These are phyloP conservation scores for Kluyveromyces starmeri DNA, from an alignment of 805 yeast species.

Conservation along the genomic window DNA sequence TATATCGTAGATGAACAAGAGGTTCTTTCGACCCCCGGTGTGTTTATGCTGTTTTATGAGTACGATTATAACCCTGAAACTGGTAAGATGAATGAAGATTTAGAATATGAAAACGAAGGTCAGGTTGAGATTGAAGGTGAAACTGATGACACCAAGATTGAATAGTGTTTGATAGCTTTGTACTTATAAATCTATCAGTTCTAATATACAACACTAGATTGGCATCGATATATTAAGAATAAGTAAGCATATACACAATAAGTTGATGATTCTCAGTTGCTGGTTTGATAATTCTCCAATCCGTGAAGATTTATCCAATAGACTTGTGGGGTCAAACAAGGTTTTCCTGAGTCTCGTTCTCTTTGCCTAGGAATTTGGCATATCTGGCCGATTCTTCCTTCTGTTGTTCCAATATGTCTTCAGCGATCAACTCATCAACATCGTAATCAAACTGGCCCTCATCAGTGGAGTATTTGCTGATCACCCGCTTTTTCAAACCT, in stretches of 20 bases:
- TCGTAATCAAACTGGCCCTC: conserved; percentile 41
- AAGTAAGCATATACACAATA: too few species aligned
- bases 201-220: too few species aligned
- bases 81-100: conserved; percentile 24
- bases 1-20: conserved; percentile 72
- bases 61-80: conserved; percentile 32
- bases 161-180: too few species aligned
- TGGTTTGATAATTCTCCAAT: too few species aligned
- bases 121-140: conserved; percentile 9
- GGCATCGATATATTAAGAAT: too few species aligned
- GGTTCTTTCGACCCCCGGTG: conserved; percentile 75
- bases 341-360: conserved; percentile 18
- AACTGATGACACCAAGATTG: not conserved
- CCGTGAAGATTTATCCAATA: too few species aligned
- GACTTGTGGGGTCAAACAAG: too few species aligned
- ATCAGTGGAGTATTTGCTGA: conserved; percentile 25
- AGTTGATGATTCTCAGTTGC: too few species aligned
- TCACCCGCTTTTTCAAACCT: conserved; percentile 25
- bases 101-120: conserved; percentile 18
- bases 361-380: conserved; percentile 16
- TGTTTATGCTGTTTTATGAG: conserved; percentile 89
- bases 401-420: conserved; percentile 24
- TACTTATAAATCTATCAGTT: too few species aligned
- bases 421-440: conserved; percentile 37
- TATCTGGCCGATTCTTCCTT: conserved; percentile 12